These are phyloP conservation scores for Letharia columbiana DNA, from an alignment of 495 filamentous ascomycete species.

Conservation along the genomic window DNA sequence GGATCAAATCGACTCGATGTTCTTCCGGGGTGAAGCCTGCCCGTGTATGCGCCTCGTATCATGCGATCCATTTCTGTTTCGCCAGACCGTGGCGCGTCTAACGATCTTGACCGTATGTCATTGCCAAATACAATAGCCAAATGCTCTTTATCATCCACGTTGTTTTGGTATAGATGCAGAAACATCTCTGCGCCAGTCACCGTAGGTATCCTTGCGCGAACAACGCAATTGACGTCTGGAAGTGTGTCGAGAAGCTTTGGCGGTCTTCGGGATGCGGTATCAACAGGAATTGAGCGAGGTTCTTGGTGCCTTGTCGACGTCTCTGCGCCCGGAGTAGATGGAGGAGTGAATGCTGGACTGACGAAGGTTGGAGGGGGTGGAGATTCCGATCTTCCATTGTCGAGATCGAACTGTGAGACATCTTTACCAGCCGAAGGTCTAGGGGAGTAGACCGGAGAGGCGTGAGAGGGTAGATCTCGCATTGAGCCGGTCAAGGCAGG, in stretches of 20 bases:
- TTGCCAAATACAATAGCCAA: constrained; percentile 95
- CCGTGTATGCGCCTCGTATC: constrained; percentile 87
- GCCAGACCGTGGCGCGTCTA: constrained; percentile 72
- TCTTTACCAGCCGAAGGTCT: constrained; percentile 29
- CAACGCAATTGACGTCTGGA: constrained; percentile 70
- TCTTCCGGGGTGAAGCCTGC: constrained; percentile 77
- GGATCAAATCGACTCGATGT: constrained; percentile 54
- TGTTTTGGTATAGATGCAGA: constrained; percentile 88
- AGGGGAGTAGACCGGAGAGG: constrained; percentile 43
- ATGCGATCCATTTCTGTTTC: constrained; percentile 96
- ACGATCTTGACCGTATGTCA: constrained; percentile 66
- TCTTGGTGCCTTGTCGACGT: constrained; percentile 33
- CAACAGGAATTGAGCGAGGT: constrained; percentile 45
- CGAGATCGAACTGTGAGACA: constrained; percentile 33
- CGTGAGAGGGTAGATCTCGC: constrained; percentile 44
- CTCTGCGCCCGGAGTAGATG: constrained; percentile 57
- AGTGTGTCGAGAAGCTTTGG: constrained; percentile 61
- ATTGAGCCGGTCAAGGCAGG: constrained; percentile 31
- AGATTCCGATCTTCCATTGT: constrained; percentile 29
- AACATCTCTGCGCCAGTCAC: constrained; percentile 93
- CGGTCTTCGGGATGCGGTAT: constrained; percentile 44
- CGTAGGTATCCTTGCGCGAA: constrained; percentile 77
- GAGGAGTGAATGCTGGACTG: constrained; percentile 72
- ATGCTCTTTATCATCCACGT: constrained; percentile 90
- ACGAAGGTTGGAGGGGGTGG: constrained; percentile 48